Evolutionary conservation across 2,329 filamentous ascomycete species (phyloP), one percentile per base, ranked within the genome.

Genomic region (Aspergillus melleus): DNA sequence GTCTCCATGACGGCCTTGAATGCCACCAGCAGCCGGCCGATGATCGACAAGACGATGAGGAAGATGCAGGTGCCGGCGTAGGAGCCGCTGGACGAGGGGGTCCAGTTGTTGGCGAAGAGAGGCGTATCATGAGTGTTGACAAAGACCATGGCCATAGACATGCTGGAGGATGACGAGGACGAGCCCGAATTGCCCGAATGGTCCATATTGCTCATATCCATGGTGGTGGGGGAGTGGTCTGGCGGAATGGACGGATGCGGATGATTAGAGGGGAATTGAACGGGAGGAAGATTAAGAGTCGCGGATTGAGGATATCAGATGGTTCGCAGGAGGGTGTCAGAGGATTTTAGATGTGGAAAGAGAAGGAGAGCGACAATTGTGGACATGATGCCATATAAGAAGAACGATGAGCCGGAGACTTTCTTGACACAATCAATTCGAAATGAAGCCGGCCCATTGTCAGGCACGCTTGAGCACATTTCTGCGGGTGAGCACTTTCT

Each of bases 51-150:
- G 49, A 90, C 68, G 72, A 96, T 88, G 60, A 97, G 84, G 78
- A 97, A 97, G 74, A 97, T 90, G 80, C 94, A 96, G 29, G 92
- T 96, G 58, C 87, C 94, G 1, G 91, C 92, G 76, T 97, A 98
- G 61, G 84, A 79, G 67, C 89, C 91, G 6, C 83, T 79, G 39
- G 79, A 88, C 29, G 72, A 77, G 5, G 94, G 94, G 2, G 90
- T 89, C 92, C 93, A 98, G 55, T 81, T 74, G 22, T 77, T 74
- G 16, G 90, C 88, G 79, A 83, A 91, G 50, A 92, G 81, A 3
- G 88, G 81, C 1, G 88, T 90, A 57, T 73, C 76, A 51, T 85
- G 85, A 58, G 80, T 78, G 64, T 83, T 86, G 66, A 88, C 88
- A 64, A 80, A 80, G 52, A 75, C 67, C 76, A 78, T 77, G 30